Evolutionary conservation across 2,329 filamentous ascomycete genomes (phyloP).

Genomic region (Colletotrichum sp.): DNA sequence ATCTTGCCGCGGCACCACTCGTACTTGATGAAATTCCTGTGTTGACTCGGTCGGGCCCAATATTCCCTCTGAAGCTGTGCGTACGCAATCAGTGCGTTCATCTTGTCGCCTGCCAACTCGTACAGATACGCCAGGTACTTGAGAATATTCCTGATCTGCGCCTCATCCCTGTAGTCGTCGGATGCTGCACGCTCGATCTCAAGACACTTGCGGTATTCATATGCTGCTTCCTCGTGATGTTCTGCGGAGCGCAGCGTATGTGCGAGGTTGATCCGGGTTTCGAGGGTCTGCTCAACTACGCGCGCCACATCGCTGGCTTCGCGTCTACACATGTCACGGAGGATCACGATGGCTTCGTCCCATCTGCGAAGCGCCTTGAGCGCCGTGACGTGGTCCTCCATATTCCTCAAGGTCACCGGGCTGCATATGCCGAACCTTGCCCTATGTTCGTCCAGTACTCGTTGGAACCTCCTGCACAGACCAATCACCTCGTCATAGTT

Average conservation of each 20-base stretch:
- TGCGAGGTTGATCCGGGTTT: slow-evolving; percentile 18
- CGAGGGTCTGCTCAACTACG: slow-evolving; percentile 11
- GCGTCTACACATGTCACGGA: slow-evolving; percentile 19
- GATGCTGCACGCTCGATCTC: slow-evolving; percentile 14
- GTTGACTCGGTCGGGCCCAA: slow-evolving; percentile 7
- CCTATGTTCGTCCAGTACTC: slow-evolving; percentile 17
- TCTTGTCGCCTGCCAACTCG: slow-evolving; percentile 9
- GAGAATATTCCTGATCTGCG: slow-evolving; percentile 17
- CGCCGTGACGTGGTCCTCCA: slow-evolving; percentile 18
- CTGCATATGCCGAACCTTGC: slow-evolving; percentile 13
- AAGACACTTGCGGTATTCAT: slow-evolving; percentile 22
- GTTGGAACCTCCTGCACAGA: slow-evolving; percentile 17
- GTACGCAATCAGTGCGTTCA: slow-evolving; percentile 16
- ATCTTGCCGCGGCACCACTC: slow-evolving; percentile 20
- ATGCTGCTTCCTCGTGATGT: slow-evolving; percentile 17
- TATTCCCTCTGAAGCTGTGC: slow-evolving; percentile 20
- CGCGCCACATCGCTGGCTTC: slow-evolving; percentile 12
- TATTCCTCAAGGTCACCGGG: slow-evolving; percentile 14
- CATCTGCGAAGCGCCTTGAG: slow-evolving; percentile 12
- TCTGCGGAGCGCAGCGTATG: slow-evolving; percentile 12
- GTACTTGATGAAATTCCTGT: slow-evolving; percentile 14
- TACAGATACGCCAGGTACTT: slow-evolving; percentile 21
- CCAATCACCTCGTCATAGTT: slow-evolving; percentile 17
- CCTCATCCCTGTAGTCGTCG: slow-evolving; percentile 12
- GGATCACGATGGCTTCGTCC: slow-evolving; percentile 15